A percentile compares a stretch with the other conserved stretches of the same genome.
phyloP scores from a whole-genome alignment of 164 flowering plant genomes.

The Tetracentron sinense region DNA sequence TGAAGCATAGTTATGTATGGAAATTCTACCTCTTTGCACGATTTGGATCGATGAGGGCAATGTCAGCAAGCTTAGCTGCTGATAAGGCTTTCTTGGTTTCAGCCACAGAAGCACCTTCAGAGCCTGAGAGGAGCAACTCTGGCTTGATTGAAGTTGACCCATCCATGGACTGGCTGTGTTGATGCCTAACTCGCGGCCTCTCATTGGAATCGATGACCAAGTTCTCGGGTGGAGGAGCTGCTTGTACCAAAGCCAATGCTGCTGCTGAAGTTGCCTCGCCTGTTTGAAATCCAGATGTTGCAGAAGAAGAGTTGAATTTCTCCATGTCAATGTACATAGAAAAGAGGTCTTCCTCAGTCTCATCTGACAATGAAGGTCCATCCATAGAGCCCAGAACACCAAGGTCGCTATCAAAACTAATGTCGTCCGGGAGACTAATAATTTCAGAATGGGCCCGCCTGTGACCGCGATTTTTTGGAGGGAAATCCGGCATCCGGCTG shows the following conservation, averaged over 20 bases:
- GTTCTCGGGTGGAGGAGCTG: slow-evolving; percentile 18
- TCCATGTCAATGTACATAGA: slow-evolving; percentile 95
- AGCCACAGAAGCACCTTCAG: slow-evolving; percentile 52
- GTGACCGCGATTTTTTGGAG: slow-evolving; percentile 71
- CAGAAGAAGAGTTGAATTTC: slow-evolving; percentile 64
- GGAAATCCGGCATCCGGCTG: slow-evolving; percentile 91
- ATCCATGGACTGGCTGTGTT: no score
- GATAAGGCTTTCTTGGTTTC: slow-evolving; percentile 90
- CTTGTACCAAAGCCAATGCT: slow-evolving; percentile 12
- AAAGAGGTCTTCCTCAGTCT: slow-evolving; percentile 84
- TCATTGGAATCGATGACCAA: slow-evolving; percentile 33
- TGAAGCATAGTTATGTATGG: no score
- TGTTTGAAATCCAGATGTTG: slow-evolving; percentile 48
- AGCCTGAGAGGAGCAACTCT: slow-evolving; percentile 67
- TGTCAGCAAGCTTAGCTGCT: slow-evolving; percentile 93
- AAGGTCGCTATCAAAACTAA: slow-evolving; percentile 89
- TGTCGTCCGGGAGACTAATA: slow-evolving; percentile 88
- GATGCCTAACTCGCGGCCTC: slow-evolving; percentile 85
- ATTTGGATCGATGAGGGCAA: slow-evolving; percentile 92
- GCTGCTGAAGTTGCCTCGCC: slow-evolving; percentile 56
- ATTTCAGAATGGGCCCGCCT: slow-evolving; percentile 96
- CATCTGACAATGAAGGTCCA: slow-evolving; percentile 90
- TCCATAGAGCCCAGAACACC: slow-evolving; percentile 80
- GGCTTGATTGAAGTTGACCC: no score
- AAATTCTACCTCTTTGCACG: slow-evolving; percentile 83